A percentile compares a stretch with the other conserved stretches of the same genome.
phyloP scores from a whole-genome alignment of 345 rosid genomes.

The Corchorus capsularis region DNA sequence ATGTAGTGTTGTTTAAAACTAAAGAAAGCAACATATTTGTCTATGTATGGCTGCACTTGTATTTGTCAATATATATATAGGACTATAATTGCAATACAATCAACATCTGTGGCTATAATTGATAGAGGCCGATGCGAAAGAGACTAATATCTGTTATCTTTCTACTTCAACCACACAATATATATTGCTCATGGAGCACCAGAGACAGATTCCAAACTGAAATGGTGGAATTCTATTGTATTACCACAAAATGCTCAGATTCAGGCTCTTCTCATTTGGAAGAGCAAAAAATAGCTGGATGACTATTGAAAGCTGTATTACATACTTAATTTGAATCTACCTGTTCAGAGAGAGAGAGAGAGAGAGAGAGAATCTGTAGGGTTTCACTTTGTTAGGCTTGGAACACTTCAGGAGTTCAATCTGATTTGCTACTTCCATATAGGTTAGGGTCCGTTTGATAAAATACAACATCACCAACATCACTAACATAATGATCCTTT shows the following conservation, averaged over 20 bases:
- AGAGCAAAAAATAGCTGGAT: not conserved
- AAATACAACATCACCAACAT: constrained; percentile 70
- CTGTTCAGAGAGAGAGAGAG: not conserved
- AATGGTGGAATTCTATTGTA: not conserved
- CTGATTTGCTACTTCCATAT: constrained; percentile 29
- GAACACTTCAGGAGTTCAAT: constrained; percentile 24
- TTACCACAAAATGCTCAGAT: not conserved
- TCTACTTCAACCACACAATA: not conserved
- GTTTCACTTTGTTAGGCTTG: not conserved
- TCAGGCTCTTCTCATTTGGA: not conserved
- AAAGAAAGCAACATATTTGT: not conserved
- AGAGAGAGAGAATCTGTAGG: not conserved
- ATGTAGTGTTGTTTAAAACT: not conserved
- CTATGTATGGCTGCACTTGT: not conserved
- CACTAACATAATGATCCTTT: constrained; percentile 75
- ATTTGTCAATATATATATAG: not conserved
- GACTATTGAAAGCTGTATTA: not conserved
- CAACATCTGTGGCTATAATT: not conserved
- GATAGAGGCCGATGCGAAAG: not conserved
- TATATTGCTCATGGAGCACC: not conserved
- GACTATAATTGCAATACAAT: not conserved
- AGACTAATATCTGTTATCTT: not conserved
- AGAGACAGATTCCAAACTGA: not conserved
- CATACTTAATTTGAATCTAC: not conserved
- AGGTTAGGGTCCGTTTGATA: constrained; percentile 59